These are phyloP conservation scores for Avicennia marina DNA, from an alignment of 257 asterid genomes.

Conservation along the genomic window DNA sequence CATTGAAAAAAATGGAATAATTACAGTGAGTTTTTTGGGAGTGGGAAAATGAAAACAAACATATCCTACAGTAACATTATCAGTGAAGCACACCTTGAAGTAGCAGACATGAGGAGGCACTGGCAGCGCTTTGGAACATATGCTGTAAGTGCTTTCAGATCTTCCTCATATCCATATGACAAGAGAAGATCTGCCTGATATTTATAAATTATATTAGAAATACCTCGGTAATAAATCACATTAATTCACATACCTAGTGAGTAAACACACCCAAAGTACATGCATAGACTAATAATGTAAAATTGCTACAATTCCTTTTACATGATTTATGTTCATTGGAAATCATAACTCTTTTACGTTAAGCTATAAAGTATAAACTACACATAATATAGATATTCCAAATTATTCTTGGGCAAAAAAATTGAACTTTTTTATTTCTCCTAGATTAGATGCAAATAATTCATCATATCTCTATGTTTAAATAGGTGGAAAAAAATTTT, in stretches of 20 bases:
- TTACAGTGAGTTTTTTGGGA: too few relatives aligned
- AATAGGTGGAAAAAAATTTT: too few relatives aligned
- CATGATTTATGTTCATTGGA: neutral
- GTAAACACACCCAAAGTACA: neutral
- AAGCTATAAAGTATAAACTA: neutral
- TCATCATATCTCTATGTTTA: too few relatives aligned
- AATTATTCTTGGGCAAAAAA: neutral
- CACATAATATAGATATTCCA: neutral
- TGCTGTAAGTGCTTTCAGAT: constrained; percentile 69
- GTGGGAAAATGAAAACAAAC: too few relatives aligned
- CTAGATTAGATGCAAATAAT: too few relatives aligned
- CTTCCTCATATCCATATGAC: constrained; percentile 89
- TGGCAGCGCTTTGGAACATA: constrained; percentile 86
- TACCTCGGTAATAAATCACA: constrained; percentile 9
- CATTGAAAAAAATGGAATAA: neutral
- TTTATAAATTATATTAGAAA: constrained; percentile 17
- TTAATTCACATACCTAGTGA: constrained; percentile 1
- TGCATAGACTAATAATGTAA: neutral
- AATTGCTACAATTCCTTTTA: neutral
- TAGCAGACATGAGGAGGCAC: constrained; percentile 98
- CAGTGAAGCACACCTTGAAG: constrained; percentile 62
- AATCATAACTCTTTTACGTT: too few relatives aligned
- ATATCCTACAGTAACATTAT: neutral
- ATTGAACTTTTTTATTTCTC: neutral
- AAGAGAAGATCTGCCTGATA: constrained; percentile 95